These are phyloP conservation scores for Fusarium verrucosum DNA, from an alignment of 2,329 filamentous ascomycete genomes.

Conservation along the genomic window DNA sequence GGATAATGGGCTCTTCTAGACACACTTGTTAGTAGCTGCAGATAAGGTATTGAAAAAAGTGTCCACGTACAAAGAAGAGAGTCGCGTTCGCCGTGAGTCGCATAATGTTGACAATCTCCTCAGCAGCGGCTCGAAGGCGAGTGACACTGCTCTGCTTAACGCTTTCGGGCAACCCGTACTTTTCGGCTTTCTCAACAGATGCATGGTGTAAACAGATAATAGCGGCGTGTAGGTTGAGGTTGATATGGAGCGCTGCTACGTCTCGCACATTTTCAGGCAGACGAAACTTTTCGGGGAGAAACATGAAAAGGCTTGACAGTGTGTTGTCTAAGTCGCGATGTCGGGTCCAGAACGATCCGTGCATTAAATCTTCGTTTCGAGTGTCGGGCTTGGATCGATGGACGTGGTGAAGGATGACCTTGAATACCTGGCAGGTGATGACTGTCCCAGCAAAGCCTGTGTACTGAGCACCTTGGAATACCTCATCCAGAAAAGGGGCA, in stretches of 20 bases:
- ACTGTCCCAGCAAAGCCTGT: constrained; percentile 78
- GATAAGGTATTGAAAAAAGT: background rate
- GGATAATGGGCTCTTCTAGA: constrained; percentile 49
- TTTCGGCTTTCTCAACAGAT: constrained; percentile 83
- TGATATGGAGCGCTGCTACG: constrained; percentile 79
- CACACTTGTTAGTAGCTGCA: background rate
- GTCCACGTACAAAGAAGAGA: constrained; percentile 67
- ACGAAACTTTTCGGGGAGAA: constrained; percentile 77
- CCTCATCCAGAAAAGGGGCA: constrained; percentile 70
- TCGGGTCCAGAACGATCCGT: constrained; percentile 85
- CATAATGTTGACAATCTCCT: constrained; percentile 86
- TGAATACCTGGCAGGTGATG: constrained; percentile 81
- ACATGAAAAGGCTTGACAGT: constrained; percentile 79
- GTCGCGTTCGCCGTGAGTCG: constrained; percentile 78
- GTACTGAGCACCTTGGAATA: constrained; percentile 69
- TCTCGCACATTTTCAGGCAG: constrained; percentile 75
- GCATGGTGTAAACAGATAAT: constrained; percentile 90
- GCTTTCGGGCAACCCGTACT: constrained; percentile 70
- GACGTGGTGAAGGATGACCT: constrained; percentile 81
- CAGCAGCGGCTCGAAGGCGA: constrained; percentile 80
- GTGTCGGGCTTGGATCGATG: constrained; percentile 77
- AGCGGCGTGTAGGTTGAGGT: constrained; percentile 88
- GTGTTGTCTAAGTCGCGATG: constrained; percentile 86
- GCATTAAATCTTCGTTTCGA: constrained; percentile 74
- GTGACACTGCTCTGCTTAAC: constrained; percentile 76